phyloP scores from a whole-genome alignment of 352 stramenopile species.

The Phytophthora cactorum region DNA sequence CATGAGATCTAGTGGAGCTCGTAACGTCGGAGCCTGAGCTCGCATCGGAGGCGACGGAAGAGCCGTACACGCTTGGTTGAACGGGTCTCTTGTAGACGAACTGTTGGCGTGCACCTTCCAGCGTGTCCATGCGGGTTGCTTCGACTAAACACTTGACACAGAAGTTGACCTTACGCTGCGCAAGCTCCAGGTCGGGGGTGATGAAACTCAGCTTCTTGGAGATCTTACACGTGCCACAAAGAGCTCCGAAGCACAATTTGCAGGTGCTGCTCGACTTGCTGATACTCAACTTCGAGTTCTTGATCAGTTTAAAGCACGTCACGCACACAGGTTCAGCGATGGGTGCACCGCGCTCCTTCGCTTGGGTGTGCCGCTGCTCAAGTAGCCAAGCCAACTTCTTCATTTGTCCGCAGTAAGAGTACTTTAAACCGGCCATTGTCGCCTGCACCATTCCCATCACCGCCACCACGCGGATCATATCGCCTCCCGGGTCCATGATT shows the following conservation, averaged over 20 bases:
- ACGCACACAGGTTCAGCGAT: slow-evolving; percentile 6
- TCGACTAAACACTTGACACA: slow-evolving; percentile 35
- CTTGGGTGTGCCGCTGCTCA: slow-evolving; percentile 21
- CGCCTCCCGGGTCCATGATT: slow-evolving; percentile 20
- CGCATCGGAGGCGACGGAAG: slow-evolving; percentile 11
- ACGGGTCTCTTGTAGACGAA: slow-evolving; percentile 29
- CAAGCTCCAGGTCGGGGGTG: slow-evolving; percentile 18
- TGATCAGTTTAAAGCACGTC: slow-evolving; percentile 26
- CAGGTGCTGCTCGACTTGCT: slow-evolving; percentile 25
- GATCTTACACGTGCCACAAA: slow-evolving; percentile 32
- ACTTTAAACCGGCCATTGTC: slow-evolving; percentile 33
- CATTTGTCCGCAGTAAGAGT: slow-evolving; percentile 40
- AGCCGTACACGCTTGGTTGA: slow-evolving; percentile 21
- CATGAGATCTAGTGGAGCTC: slow-evolving; percentile 11
- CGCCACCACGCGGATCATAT: slow-evolving; percentile 21
- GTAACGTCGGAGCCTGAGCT: slow-evolving; percentile 17
- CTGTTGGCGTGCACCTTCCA: slow-evolving; percentile 26
- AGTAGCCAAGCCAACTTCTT: slow-evolving; percentile 43
- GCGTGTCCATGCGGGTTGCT: slow-evolving; percentile 24
- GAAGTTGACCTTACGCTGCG: slow-evolving; percentile 36
- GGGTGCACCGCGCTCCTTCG: slow-evolving; percentile 8
- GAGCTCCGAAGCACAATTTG: slow-evolving; percentile 26
- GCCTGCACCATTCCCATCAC: slow-evolving; percentile 31
- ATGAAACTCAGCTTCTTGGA: slow-evolving; percentile 36
- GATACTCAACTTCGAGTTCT: slow-evolving; percentile 11